Base-by-base conservation (phyloP, 805 yeast genomes). In the Saccharomycopsis sp. region DNA sequence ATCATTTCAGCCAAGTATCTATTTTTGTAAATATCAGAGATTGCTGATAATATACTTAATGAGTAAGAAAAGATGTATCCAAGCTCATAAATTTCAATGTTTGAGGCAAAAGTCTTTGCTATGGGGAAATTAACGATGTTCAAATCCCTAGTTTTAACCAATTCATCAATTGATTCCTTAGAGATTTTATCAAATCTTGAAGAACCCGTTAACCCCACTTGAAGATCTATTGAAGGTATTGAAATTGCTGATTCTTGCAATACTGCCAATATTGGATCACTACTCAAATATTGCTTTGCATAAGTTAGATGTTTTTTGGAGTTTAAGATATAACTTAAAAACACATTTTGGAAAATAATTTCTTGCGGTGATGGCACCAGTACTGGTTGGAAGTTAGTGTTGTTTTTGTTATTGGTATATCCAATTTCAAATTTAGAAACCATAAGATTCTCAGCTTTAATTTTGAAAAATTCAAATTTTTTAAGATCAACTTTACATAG, bases 171-270 rank as follows among this genome's bases (percentile, higher is more conserved):
- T 1, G 21, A 19, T 23, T 16, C 3, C 23, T 27, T 7, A 17
- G 17, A 16, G 17, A 29, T 11, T 19, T 14, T 26, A 23, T 37
- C 29, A 13, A 37, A 37, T 7, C 17, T n/a, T 14, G n/a, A n/a
- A n/a, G n/a, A n/a, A n/a, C n/a, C n/a, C n/a, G 14, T 17, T 9
- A n/a, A 17, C 21, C 9, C 24, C 41, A 19, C 28, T 43, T 31
- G 36, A 56, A 44, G 32, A 52, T 52, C 24, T 34, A 54, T 55
- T 2, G 71, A 62, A 0, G 79, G 77, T 7, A 70, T 56, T 0
- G 74, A 66, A 43, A 73, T 56, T 0, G 73, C 75, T 0, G 79
- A 71, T 29, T 75, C 80, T 40, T 65, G 71, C 35, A 75, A 51
- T 4, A 70, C 66, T 3, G 73, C 68, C 38, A 70, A 66, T 26